Evolutionary conservation across 2,329 filamentous ascomycete species (phyloP), one percentile per base, ranked within the genome.

Genomic region (Stagonosporopsis rhizophila): DNA sequence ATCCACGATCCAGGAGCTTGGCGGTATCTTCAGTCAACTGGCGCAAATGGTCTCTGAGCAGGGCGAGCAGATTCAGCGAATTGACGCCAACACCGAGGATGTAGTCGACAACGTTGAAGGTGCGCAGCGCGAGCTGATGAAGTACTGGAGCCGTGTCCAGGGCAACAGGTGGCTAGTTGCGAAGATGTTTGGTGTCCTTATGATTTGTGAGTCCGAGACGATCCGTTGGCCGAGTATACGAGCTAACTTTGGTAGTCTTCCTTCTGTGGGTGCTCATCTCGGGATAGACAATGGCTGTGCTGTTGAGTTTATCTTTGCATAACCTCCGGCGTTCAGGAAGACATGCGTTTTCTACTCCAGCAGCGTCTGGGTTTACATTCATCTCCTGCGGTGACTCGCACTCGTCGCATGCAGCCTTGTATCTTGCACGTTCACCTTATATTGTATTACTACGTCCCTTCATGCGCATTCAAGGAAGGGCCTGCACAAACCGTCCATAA

Each of bases 41-140:
- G 94, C 95, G 32, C 88, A 91, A 65, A 98, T 99, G 95, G 95
- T 99, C 27, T 92, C 90, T 52, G 94, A 99, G 76, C 95, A 99
- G 79, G 92, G 91, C 59, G 95, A 97, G 78, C 96, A 96, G 89
- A 96, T 99, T 64, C 92, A 98, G 78, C 85, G 94, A 45, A 97
- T 97, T 71, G 94, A 98, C 70, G 94, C 94, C 63, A 97, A 98
- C 76, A 97, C 94, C 1, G 95, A 99, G 72, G 93, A 97, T 68
- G 92, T 99, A 6, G 94, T 99, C 51, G 94, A 98, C 71, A 99
- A 99, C 68, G 94, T 99, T n/a, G 87, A 96, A 71, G 95, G 95
- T 17, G 95, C 95, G 6, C 95, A 99, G 75, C 85, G 93, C 61
- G 94, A 99, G 78, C 76, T 99, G 71, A 86, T 99, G 79, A 97